Conservation (phyloP, 2,329 filamentous ascomycete species). For the Cercospora sp. region DNA sequence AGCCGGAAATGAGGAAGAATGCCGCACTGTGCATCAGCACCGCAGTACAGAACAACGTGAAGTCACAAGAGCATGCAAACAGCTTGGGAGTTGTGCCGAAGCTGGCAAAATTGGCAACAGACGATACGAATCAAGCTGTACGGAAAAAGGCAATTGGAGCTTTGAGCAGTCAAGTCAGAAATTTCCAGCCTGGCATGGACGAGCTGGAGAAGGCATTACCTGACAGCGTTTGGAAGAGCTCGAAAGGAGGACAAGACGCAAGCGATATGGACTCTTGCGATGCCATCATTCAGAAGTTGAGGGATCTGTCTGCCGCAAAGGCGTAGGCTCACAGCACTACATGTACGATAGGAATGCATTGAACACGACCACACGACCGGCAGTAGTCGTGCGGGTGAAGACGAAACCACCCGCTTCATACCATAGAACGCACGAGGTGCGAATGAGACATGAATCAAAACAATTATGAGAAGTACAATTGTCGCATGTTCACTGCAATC, state of each 20-base stretch:
- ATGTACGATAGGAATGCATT: conserved; percentile 1
- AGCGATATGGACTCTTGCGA: conserved; percentile 86
- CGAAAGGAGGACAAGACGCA: conserved; percentile 68
- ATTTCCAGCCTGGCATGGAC: conserved; percentile 77
- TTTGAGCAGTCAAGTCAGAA: conserved; percentile 80
- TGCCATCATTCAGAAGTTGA: conserved; percentile 37
- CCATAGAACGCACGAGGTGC: conserved; percentile 9
- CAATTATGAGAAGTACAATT: no score
- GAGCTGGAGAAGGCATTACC: conserved; percentile 67
- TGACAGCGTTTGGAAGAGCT: conserved; percentile 56
- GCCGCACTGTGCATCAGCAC: conserved; percentile 95
- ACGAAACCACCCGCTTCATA: no score
- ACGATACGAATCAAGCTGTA: conserved; percentile 62
- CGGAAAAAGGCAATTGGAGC: conserved; percentile 88
- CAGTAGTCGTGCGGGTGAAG: background rate
- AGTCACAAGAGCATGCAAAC: conserved; percentile 72
- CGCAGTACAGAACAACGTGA: conserved; percentile 92
- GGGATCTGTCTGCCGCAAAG: conserved; percentile 32
- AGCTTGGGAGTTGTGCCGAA: conserved; percentile 66
- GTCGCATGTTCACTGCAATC: background rate
- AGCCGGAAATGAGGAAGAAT: conserved; percentile 74
- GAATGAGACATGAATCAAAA: conserved; percentile 6
- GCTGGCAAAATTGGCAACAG: conserved; percentile 65
- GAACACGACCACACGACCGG: background rate
- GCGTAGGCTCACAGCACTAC: conserved; percentile 8